A percentile compares a stretch with the other conserved stretches of the same genome.
Conservation (phyloP, 768 basidiomycete species). For the Daedaleopsis nitida region DNA sequence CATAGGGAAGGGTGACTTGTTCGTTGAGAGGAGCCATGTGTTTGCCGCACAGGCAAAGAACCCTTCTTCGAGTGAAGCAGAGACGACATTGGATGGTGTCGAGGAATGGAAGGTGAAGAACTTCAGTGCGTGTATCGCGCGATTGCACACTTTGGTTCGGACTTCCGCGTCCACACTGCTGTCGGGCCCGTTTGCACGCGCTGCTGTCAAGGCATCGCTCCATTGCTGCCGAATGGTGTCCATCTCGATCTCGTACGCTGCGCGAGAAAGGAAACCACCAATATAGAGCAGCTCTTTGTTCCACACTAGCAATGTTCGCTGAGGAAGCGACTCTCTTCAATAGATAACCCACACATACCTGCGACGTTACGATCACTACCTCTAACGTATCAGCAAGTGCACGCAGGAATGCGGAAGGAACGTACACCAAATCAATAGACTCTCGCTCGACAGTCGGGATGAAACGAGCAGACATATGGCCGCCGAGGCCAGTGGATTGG, state of each 20-base stretch:
- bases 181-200: conserved; percentile 26
- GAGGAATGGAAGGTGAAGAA: conserved; percentile 92
- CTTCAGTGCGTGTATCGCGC: conserved; percentile 76
- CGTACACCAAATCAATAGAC: conserved; percentile 84
- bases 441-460: conserved; percentile 97
- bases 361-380: conserved; percentile 80
- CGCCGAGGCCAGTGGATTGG: conserved; percentile 85
- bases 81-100: conserved; percentile 83
- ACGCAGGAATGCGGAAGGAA: not conserved
- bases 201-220: conserved; percentile 43
- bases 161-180: conserved; percentile 35
- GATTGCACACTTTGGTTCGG: conserved; percentile 51
- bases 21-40: conserved; percentile 14
- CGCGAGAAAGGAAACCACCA: conserved; percentile 79
- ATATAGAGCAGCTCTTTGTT: conserved; percentile 87
- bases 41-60: conserved; percentile 69
- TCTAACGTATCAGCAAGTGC: conserved; percentile 1
- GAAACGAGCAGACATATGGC: conserved; percentile 77
- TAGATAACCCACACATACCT: conserved; percentile 41
- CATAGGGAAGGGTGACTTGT: conserved; percentile 55
- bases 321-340: not conserved
- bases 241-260: conserved; percentile 86
- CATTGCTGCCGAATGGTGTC: conserved; percentile 59
- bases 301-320: conserved; percentile 56
- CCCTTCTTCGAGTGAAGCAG: conserved; percentile 65